These are phyloP conservation scores for Hsuehochloa calcarea DNA, from an alignment of 176 grass and related monocot species.

Conservation along the genomic window DNA sequence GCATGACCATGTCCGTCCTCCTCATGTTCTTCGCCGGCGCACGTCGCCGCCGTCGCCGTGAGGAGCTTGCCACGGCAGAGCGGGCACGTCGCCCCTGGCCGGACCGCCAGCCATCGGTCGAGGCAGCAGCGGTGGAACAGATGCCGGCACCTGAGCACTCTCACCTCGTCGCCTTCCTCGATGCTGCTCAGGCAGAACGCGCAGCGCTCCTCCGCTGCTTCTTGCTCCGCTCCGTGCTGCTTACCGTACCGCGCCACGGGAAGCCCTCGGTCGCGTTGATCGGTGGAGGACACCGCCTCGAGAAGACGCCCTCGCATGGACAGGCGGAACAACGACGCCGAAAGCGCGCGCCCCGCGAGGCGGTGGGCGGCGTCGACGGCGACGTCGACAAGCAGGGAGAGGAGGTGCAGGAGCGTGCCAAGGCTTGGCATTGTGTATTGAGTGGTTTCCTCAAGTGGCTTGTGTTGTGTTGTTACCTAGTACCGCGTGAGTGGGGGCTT, in stretches of 20 bases:
- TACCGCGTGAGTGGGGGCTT: neutral
- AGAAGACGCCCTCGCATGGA: neutral
- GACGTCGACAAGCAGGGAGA: neutral
- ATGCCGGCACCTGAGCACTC: slow-evolving; percentile 35
- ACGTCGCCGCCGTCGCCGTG: neutral
- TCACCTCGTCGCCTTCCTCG: slow-evolving; percentile 49
- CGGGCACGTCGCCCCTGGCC: slow-evolving; percentile 10
- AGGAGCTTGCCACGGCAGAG: slow-evolving; percentile 28
- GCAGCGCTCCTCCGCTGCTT: slow-evolving; percentile 17
- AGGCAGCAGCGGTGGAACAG: slow-evolving; percentile 54
- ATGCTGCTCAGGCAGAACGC: slow-evolving; percentile 35
- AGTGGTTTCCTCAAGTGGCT: neutral
- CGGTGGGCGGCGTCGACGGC: neutral
- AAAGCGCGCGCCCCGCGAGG: neutral
- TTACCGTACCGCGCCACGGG: neutral
- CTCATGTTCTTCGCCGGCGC: neutral
- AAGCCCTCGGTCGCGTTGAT: neutral
- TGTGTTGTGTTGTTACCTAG: neutral
- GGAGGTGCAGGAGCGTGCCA: neutral
- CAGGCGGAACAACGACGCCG: neutral
- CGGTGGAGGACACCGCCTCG: neutral
- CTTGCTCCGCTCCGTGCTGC: neutral
- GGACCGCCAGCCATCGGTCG: slow-evolving; percentile 38
- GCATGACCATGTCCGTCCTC: slow-evolving; percentile 6
- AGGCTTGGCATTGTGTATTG: neutral